These are phyloP conservation scores for Babesia gibsoni DNA, from an alignment of 169 alveolate species.

Conservation along the genomic window DNA sequence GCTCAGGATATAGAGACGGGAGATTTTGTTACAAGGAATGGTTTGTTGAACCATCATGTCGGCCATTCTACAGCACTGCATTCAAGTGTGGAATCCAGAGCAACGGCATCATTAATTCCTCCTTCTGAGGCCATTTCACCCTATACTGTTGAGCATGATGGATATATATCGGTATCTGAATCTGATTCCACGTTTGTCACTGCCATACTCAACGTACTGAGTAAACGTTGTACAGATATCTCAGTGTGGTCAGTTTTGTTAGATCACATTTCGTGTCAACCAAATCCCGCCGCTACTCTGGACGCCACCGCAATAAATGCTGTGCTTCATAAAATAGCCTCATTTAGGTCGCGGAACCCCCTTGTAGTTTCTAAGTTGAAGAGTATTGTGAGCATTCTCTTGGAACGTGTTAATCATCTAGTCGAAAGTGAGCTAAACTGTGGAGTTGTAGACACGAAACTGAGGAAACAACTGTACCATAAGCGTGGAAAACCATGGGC, in stretches of 20 bases:
- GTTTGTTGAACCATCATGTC: too few species aligned
- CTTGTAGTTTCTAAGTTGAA: slow-evolving; percentile 5
- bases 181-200: neutral
- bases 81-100: too few species aligned
- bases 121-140: too few species aligned
- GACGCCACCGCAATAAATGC: neutral
- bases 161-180: neutral
- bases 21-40: too few species aligned
- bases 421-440: neutral
- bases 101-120: too few species aligned
- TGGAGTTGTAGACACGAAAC: slow-evolving; percentile 21
- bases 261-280: neutral
- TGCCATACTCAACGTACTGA: neutral
- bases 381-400: neutral
- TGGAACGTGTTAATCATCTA: neutral
- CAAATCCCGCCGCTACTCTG: neutral
- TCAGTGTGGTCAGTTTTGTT: slow-evolving; percentile 16
- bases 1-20: too few species aligned
- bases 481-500: neutral
- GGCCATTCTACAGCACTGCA: too few species aligned
- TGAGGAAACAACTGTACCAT: too few species aligned
- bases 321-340: neutral
- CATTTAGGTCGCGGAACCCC: neutral
- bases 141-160: too few species aligned
- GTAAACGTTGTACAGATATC: slow-evolving; percentile 5